Base-by-base conservation (phyloP, 1,139 yeast species). In the Diutina sp. region DNA sequence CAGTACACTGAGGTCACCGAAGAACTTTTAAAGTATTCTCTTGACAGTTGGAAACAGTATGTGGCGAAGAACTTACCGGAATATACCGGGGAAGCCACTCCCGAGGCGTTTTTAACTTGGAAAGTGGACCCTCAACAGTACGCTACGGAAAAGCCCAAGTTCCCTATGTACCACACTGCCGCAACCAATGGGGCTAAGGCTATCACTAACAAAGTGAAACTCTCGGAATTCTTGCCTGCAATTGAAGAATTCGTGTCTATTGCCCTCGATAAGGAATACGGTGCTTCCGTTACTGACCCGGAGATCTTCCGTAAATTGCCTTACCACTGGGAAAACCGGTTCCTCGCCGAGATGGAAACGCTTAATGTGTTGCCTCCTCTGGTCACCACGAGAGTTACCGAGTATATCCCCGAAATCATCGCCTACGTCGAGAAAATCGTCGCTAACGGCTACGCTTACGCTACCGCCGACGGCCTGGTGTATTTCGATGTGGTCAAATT, bases 351-450 rank as follows among this genome's bases (percentile, higher is more conserved):
- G 65, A 95, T 93, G 99, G 76, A 77, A 11, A 78, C 77, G 47
- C 78, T 93, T 67, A 91, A 90, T 65, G 98, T 93, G 12, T 74
- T 88, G 56, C 87, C 95, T 7, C 87, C 98, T 6, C 78, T 87
- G 5, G 78, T 90, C 51, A 89, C 95, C 45, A 93, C 99, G 4
- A 82, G 99, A 64, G 99, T 93, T n/a, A 87, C 97, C 2, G 99
- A 93, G 69, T 95, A 90, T 66, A 85, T 93, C 54, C 98, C 98
- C 2, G 96, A 93, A 65, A 91, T 93, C 68, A 80, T 91, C 56
- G 79, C 72, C 25, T 93, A 84, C 69, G 96, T 93, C 30, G 80
- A 84, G 61, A 77, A 74, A 63, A 91, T 93, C 65, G 80, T 91
- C 54, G 68, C 66, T 4, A 87, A 87, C 63, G 96, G 96, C 0